Percentiles rank a stretch among this genome's conserved stretches.
Evolutionary conservation across 2,329 filamentous ascomycete species (phyloP).

Genomic region (Phyllachora maydis): DNA sequence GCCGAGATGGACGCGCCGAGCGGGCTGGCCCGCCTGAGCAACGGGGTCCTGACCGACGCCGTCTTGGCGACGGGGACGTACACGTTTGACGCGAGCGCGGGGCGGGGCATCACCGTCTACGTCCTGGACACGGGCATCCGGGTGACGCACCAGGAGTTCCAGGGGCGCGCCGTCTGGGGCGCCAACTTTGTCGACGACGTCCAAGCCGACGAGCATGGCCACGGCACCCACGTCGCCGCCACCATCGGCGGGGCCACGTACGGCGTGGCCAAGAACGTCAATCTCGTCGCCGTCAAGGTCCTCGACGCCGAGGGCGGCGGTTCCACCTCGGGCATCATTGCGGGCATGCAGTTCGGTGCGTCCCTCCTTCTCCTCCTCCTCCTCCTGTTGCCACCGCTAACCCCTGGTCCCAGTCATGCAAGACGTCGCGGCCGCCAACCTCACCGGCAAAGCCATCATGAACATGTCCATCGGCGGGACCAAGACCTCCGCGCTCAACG

Average conservation of each 20-base stretch:
- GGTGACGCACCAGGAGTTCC: slow-evolving; percentile 31
- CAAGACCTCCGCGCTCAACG: slow-evolving; percentile 27
- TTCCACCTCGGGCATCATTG: slow-evolving; percentile 28
- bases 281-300: slow-evolving; percentile 38
- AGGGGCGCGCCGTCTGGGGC: slow-evolving; percentile 29
- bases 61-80: slow-evolving; percentile 17
- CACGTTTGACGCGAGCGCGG: slow-evolving; percentile 29
- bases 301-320: slow-evolving; percentile 27
- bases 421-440: slow-evolving; percentile 19
- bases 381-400: slow-evolving; percentile 4
- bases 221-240: slow-evolving; percentile 42
- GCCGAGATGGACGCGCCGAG: slow-evolving; percentile 30
- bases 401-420: too few species aligned
- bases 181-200: slow-evolving; percentile 27
- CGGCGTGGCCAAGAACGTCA: slow-evolving; percentile 37
- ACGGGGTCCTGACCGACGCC: too few species aligned
- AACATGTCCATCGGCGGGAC: slow-evolving; percentile 41
- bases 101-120: slow-evolving; percentile 36
- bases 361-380: too few species aligned
- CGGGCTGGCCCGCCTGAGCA: slow-evolving; percentile 32
- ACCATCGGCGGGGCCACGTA: slow-evolving; percentile 39
- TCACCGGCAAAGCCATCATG: slow-evolving; percentile 33
- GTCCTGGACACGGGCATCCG: slow-evolving; percentile 46
- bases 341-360: slow-evolving; percentile 31
- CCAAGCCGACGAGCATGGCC: slow-evolving; percentile 35